A percentile compares a stretch with the other conserved stretches of the same genome.
These are phyloP conservation scores for Aspergillus tanneri DNA, from an alignment of 2,329 filamentous ascomycete species.

Conservation along the genomic window DNA sequence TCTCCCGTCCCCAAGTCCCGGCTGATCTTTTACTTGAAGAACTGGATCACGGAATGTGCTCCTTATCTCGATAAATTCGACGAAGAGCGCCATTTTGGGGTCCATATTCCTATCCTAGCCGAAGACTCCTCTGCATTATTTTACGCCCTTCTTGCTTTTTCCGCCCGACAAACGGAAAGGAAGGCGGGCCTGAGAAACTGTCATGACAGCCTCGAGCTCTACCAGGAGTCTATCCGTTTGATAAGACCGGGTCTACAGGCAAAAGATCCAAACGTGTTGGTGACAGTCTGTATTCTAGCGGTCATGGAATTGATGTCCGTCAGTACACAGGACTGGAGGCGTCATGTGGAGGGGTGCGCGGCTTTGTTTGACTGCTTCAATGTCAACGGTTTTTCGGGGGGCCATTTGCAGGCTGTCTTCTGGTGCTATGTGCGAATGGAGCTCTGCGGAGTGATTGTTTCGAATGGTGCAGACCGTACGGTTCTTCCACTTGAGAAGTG, in stretches of 20 bases:
- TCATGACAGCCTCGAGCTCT: slow-evolving; percentile 52
- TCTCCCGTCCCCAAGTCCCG: slow-evolving; percentile 35
- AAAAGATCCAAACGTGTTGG: slow-evolving; percentile 50
- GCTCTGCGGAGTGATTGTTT: slow-evolving; percentile 56
- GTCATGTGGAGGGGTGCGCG: slow-evolving; percentile 57
- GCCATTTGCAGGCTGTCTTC: slow-evolving; percentile 54
- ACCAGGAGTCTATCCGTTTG: slow-evolving; percentile 51
- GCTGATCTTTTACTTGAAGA: slow-evolving; percentile 43
- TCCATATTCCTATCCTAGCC: slow-evolving; percentile 51
- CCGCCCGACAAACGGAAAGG: slow-evolving; percentile 51
- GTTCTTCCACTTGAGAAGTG: slow-evolving; percentile 52
- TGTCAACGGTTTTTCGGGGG: slow-evolving; percentile 52
- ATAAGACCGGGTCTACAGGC: slow-evolving; percentile 49
- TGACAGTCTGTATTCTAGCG: slow-evolving; percentile 53
- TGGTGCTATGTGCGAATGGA: slow-evolving; percentile 60
- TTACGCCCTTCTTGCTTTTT: slow-evolving; percentile 54
- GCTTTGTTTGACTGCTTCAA: slow-evolving; percentile 51
- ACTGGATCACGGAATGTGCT: slow-evolving; percentile 35
- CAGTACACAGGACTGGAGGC: slow-evolving; percentile 50
- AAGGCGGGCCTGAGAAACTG: slow-evolving; percentile 45
- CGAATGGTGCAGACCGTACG: slow-evolving; percentile 47
- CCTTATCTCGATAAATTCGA: slow-evolving; percentile 57
- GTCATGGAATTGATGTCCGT: slow-evolving; percentile 54
- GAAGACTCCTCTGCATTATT: slow-evolving; percentile 46
- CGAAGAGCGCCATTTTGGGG: slow-evolving; percentile 51